Percentiles rank a stretch among this genome's conserved stretches.
phyloP scores from a whole-genome alignment of 2,329 filamentous ascomycete species.

The Cladophialophora bantiana region DNA sequence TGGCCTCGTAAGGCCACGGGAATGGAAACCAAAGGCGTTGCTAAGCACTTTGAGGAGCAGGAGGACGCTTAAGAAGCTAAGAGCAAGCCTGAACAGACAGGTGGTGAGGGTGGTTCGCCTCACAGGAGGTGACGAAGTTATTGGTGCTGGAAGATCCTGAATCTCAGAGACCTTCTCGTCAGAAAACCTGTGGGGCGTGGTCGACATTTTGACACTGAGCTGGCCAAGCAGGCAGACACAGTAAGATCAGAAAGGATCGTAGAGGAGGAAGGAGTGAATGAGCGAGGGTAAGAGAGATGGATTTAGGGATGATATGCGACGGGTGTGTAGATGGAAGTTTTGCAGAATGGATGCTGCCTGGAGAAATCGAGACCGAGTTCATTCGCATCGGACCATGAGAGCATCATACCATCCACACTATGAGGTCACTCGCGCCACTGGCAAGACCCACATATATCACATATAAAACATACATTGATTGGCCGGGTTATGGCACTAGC shows the following conservation, averaged over 20 bases:
- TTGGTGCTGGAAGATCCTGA: slow-evolving; percentile 22
- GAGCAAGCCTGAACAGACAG: slow-evolving; percentile 14
- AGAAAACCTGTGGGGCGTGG: background rate
- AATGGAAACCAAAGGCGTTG: background rate
- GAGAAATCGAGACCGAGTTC: background rate
- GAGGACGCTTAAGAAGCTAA: slow-evolving; percentile 19
- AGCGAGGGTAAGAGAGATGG: background rate
- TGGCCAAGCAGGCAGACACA: background rate
- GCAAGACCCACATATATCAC: no score
- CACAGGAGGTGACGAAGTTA: slow-evolving; percentile 1
- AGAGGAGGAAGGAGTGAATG: background rate
- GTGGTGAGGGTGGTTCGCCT: slow-evolving; percentile 7
- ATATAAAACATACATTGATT: no score
- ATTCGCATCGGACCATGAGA: background rate
- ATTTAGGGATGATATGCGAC: background rate
- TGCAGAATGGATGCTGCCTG: background rate
- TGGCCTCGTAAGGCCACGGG: slow-evolving; percentile 5
- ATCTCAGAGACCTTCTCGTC: slow-evolving; percentile 21
- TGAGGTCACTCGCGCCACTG: no score
- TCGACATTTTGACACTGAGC: slow-evolving; percentile 13
- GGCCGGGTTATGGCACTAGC: no score
- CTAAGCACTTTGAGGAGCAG: slow-evolving; percentile 16
- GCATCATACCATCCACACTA: background rate
- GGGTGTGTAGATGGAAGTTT: no score
- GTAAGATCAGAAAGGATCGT: background rate